Conservation (phyloP, 1,284 basidiomycete genomes). For the Cutaneotrichosporon spelunceum region DNA sequence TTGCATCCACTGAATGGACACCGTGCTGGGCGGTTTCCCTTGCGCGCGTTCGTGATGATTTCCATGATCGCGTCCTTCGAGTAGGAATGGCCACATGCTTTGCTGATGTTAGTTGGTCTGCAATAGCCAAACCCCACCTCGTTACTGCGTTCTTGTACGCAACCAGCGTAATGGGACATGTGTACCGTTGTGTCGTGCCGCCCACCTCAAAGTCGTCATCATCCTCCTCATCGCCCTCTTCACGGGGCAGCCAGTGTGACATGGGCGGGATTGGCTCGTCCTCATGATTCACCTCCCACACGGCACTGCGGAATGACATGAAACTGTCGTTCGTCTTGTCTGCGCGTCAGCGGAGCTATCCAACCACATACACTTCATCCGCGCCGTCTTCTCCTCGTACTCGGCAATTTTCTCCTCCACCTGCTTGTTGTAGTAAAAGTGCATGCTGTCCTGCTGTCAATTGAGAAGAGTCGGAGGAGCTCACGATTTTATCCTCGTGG, state of each 20-base stretch:
- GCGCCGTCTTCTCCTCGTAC: slow-evolving; percentile 30
- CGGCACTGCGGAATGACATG: slow-evolving; percentile 60
- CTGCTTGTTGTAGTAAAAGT: slow-evolving; percentile 19
- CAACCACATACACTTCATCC: slow-evolving; percentile 19
- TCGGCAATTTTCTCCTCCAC: slow-evolving; percentile 17
- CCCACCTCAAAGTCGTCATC: slow-evolving; percentile 78
- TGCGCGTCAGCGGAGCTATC: slow-evolving; percentile 15
- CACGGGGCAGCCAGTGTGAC: slow-evolving; percentile 63
- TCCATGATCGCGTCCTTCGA: slow-evolving; percentile 25
- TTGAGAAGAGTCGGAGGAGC: slow-evolving; percentile 2
- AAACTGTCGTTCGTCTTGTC: slow-evolving; percentile 60
- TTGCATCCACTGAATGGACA: slow-evolving; percentile 9
- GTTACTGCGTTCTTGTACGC: slow-evolving; percentile 66
- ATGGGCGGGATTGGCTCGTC: slow-evolving; percentile 67
- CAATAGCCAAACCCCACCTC: slow-evolving; percentile 32
- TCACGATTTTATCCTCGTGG: slow-evolving; percentile 61
- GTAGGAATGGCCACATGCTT: slow-evolving; percentile 31
- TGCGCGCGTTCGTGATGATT: slow-evolving; percentile 15
- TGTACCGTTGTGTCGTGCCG: slow-evolving; percentile 72
- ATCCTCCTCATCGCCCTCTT: slow-evolving; percentile 72
- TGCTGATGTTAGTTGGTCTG: slow-evolving; percentile 53
- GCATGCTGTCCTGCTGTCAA: slow-evolving; percentile 10
- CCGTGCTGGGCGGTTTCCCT: neutral
- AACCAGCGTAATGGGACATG: slow-evolving; percentile 70
- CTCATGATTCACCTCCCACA: slow-evolving; percentile 69